These are phyloP conservation scores for Ophiocordyceps robertsii DNA, from an alignment of 2,329 filamentous ascomycete species.

Conservation along the genomic window DNA sequence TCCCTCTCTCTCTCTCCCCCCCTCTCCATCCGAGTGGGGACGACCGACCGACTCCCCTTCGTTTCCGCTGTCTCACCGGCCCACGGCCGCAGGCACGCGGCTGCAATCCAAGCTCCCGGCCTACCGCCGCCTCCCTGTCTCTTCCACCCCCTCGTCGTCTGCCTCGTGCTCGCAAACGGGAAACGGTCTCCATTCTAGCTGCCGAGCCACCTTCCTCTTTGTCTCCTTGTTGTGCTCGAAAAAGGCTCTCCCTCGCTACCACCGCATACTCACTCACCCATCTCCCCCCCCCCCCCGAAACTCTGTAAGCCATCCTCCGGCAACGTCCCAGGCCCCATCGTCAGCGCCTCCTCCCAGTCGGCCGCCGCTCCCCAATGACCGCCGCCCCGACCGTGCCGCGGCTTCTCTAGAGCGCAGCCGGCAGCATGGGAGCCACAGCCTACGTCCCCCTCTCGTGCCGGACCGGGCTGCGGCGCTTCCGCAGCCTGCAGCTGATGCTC, in stretches of 20 bases:
- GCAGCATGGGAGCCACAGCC: not conserved
- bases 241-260: not conserved
- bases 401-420: not conserved
- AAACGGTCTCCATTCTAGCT: not conserved
- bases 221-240: not conserved
- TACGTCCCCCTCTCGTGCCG: not conserved
- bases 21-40: too few relatives aligned
- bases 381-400: not conserved
- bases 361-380: not conserved
- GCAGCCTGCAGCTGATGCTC: not conserved
- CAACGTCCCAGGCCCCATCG: not conserved
- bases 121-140: not conserved
- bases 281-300: not conserved
- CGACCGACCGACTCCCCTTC: too few relatives aligned
- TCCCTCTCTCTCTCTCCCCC: too few relatives aligned
- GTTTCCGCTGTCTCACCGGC: not conserved
- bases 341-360: too few relatives aligned
- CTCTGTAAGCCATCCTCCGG: not conserved
- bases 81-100: not conserved
- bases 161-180: too few relatives aligned
- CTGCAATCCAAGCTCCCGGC: not conserved
- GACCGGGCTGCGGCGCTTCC: not conserved
- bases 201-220: not conserved
- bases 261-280: too few relatives aligned
- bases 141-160: not conserved